Evolutionary conservation across 345 rosid species (phyloP).

Genomic region (Psidium guajava): DNA sequence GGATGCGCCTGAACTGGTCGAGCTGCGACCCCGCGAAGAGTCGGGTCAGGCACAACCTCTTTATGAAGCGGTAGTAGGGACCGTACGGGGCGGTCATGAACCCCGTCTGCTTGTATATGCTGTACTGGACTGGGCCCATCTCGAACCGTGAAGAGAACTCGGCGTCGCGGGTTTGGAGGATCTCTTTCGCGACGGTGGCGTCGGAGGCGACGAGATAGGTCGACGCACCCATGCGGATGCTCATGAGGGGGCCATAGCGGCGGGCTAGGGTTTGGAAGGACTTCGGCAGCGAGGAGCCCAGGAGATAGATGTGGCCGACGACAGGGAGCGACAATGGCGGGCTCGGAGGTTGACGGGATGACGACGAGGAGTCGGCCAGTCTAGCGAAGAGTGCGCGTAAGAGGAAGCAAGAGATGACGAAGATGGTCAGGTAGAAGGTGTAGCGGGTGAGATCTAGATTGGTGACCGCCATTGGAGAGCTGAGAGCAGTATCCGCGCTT

Average conservation of each 20-base stretch:
- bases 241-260: constrained; percentile 36
- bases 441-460: neutral
- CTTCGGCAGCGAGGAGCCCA: constrained; percentile 20
- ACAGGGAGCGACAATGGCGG: constrained; percentile 32
- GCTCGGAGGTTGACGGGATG: constrained; percentile 14
- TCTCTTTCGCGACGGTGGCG: constrained; percentile 27
- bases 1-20: constrained; percentile 23
- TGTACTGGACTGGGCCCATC: constrained; percentile 31
- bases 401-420: constrained; percentile 10
- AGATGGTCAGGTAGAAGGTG: neutral
- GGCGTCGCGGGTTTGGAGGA: constrained; percentile 31
- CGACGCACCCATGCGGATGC: constrained; percentile 30
- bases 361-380: neutral
- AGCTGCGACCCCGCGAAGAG: constrained; percentile 55
- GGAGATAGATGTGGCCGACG: constrained; percentile 41
- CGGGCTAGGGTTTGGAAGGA: constrained; percentile 30
- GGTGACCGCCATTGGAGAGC: neutral
- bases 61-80: constrained; percentile 53
- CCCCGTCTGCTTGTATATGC: constrained; percentile 37
- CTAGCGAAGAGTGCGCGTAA: constrained; percentile 2
- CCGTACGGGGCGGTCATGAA: constrained; percentile 37
- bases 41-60: constrained; percentile 61
- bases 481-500: neutral
- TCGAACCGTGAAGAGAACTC: constrained; percentile 37
- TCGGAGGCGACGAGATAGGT: constrained; percentile 26